Evolutionary conservation across 1,284 basidiomycete genomes (phyloP).

Genomic region (Neolentinus lepideus): DNA sequence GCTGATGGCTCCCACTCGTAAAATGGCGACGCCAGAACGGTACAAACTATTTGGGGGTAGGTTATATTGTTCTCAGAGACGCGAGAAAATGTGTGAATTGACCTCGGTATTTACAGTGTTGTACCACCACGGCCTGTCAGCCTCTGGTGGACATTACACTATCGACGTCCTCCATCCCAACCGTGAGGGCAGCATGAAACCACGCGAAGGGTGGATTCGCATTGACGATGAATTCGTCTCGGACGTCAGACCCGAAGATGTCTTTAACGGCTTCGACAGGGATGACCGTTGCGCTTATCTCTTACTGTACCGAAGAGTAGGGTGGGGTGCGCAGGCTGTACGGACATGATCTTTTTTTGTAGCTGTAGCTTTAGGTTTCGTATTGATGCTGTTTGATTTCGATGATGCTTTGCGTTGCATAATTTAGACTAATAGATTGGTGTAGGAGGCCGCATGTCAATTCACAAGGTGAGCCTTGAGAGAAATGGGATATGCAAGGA

Average conservation of each 20-base stretch:
- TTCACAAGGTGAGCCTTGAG: no score
- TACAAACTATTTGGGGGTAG: conserved; percentile 87
- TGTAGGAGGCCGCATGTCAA: no score
- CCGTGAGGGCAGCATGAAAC: conserved; percentile 39
- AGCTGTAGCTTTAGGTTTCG: no score
- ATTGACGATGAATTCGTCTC: conserved; percentile 91
- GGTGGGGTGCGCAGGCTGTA: conserved; percentile 10
- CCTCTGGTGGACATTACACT: conserved; percentile 94
- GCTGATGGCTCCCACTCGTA: conserved; percentile 54
- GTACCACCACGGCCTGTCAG: conserved; percentile 91
- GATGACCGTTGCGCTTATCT: conserved; percentile 83
- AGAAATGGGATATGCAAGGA: no score
- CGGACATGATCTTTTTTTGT: no score
- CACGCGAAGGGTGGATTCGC: conserved; percentile 76
- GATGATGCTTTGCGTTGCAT: no score
- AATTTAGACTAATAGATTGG: no score
- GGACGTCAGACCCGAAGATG: conserved; percentile 71
- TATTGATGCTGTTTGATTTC: no score
- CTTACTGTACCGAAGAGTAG: conserved; percentile 69
- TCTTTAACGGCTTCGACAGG: conserved; percentile 53
- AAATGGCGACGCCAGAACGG: conserved; percentile 39
- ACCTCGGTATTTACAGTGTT: conserved; percentile 45
- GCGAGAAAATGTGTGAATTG: no score
- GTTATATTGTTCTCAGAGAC: no score
- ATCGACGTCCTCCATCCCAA: conserved; percentile 84